Conservation (phyloP, 495 filamentous ascomycete genomes). For the Amphirosellinia nigrospora region DNA sequence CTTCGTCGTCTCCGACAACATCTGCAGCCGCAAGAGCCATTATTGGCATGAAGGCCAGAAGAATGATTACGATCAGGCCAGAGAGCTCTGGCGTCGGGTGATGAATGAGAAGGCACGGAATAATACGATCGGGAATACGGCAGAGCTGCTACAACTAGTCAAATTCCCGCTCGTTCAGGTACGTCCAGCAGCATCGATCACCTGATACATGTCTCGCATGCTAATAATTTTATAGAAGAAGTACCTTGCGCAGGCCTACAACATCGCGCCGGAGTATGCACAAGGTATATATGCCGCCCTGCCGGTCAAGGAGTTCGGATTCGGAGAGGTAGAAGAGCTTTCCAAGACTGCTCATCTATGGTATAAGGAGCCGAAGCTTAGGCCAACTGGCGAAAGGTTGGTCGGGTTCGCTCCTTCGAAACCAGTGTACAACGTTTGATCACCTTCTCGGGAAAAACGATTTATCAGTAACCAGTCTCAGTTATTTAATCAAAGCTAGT, state of each 20-base stretch:
- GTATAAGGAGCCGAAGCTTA: slow-evolving; percentile 56
- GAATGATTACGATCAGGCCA: slow-evolving; percentile 60
- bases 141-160: slow-evolving; percentile 47
- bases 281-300: slow-evolving; percentile 54
- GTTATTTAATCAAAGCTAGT: neutral
- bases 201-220: slow-evolving; percentile 3
- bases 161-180: slow-evolving; percentile 39
- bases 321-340: slow-evolving; percentile 47
- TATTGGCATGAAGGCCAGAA: slow-evolving; percentile 61
- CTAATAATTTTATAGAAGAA: slow-evolving; percentile 47
- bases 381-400: slow-evolving; percentile 28
- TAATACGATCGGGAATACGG: slow-evolving; percentile 57
- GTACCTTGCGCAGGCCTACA: slow-evolving; percentile 61
- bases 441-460: neutral
- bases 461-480: neutral
- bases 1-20: slow-evolving; percentile 55
- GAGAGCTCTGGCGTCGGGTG: slow-evolving; percentile 53
- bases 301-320: slow-evolving; percentile 49
- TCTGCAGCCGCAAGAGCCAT: slow-evolving; percentile 59
- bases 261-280: slow-evolving; percentile 56
- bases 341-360: slow-evolving; percentile 44
- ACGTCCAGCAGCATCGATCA: neutral
- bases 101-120: slow-evolving; percentile 53
- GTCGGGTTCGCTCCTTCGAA: slow-evolving; percentile 29
- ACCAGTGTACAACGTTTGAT: slow-evolving; percentile 29